Evolutionary conservation across 352 stramenopile species (phyloP).

Genomic region (Globisporangium barbulae): DNA sequence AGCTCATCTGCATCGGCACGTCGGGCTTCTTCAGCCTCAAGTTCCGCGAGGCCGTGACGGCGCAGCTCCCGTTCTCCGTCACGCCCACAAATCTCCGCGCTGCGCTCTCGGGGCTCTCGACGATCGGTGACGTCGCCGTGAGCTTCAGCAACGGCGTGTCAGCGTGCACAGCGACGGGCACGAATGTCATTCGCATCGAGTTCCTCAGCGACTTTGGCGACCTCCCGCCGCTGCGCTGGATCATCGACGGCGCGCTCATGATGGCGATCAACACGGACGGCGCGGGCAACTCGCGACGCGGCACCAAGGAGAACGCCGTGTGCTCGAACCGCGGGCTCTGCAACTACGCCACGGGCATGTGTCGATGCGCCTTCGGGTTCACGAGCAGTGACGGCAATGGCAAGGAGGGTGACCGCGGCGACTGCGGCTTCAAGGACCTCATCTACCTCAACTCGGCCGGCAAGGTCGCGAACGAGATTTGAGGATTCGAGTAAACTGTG

Average conservation of each 20-base stretch:
- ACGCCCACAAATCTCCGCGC: conserved; percentile 22
- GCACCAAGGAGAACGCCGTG: conserved; percentile 64
- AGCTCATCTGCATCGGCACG: conserved; percentile 57
- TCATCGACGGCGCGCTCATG: conserved; percentile 56
- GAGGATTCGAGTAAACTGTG: too few species aligned
- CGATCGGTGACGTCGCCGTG: conserved; percentile 46
- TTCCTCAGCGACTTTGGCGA: conserved; percentile 69
- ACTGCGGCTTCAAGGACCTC: conserved; percentile 87
- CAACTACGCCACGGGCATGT: conserved; percentile 47
- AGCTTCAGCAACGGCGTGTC: conserved; percentile 35
- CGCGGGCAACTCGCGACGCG: conserved; percentile 32
- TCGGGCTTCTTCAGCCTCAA: conserved; percentile 65
- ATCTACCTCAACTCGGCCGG: conserved; percentile 71
- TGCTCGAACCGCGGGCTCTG: conserved; percentile 63
- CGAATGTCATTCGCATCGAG: conserved; percentile 62
- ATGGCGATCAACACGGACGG: conserved; percentile 51
- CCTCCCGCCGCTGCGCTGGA: conserved; percentile 55
- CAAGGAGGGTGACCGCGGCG: conserved; percentile 78
- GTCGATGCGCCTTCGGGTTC: conserved; percentile 69
- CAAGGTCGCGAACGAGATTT: conserved; percentile 49
- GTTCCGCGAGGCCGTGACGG: conserved; percentile 65
- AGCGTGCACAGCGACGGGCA: conserved; percentile 40
- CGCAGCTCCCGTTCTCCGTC: conserved; percentile 48
- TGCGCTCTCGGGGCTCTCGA: conserved; percentile 39
- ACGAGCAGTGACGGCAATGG: conserved; percentile 78